phyloP scores from a whole-genome alignment of 2,329 filamentous ascomycete genomes.

The Alternaria gansuensis region DNA sequence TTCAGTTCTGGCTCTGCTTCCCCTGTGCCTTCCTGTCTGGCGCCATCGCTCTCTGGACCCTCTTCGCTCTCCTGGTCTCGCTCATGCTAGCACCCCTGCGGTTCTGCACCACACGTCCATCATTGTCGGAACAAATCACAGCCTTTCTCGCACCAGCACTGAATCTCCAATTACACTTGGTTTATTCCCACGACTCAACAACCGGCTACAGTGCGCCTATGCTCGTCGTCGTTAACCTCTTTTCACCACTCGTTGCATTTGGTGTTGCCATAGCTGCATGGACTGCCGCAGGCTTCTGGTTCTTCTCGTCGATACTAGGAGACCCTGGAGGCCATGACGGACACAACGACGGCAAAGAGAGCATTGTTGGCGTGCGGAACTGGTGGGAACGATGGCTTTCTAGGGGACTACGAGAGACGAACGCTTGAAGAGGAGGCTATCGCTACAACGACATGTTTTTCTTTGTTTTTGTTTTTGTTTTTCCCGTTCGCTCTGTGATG shows the following conservation, averaged over 20 bases:
- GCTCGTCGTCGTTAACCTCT: constrained; percentile 63
- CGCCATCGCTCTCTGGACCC: constrained; percentile 63
- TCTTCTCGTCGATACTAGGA: constrained; percentile 68
- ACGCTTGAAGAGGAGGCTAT: constrained; percentile 8
- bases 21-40: constrained; percentile 65
- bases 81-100: constrained; percentile 63
- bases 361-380: constrained; percentile 65
- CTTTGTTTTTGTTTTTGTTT: background rate
- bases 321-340: constrained; percentile 68
- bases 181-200: constrained; percentile 55
- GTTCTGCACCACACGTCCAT: constrained; percentile 60
- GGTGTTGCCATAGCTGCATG: constrained; percentile 66
- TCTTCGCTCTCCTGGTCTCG: constrained; percentile 58
- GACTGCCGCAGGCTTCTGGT: constrained; percentile 69
- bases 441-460: constrained; percentile 6
- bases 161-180: constrained; percentile 60
- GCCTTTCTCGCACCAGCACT: constrained; percentile 63
- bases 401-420: constrained; percentile 43
- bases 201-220: constrained; percentile 53
- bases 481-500: constrained; percentile 13
- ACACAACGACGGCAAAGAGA: constrained; percentile 68
- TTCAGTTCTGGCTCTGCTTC: constrained; percentile 62
- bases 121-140: constrained; percentile 61
- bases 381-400: constrained; percentile 70
- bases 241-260: constrained; percentile 66